Percentiles rank a stretch among this genome's conserved stretches.
phyloP scores from a whole-genome alignment of 1,284 basidiomycete genomes.

The Leccinum fallax region DNA sequence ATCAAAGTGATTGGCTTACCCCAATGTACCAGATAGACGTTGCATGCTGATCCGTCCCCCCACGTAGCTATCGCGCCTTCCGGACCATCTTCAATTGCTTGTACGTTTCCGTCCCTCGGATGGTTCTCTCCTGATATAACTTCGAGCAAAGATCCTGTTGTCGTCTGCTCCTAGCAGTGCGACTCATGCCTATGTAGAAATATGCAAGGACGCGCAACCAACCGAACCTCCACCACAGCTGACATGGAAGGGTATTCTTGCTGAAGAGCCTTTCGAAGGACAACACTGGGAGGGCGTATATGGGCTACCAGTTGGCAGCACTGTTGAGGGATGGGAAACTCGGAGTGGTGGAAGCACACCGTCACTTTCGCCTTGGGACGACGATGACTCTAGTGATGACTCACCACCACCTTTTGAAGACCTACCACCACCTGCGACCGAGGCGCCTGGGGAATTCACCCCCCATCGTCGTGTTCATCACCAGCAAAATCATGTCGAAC shows the following conservation, averaged over 20 bases:
- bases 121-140: slow-evolving; percentile 8
- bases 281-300: slow-evolving; percentile 75
- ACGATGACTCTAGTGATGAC: slow-evolving; percentile 36
- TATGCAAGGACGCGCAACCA: slow-evolving; percentile 52
- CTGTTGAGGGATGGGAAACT: slow-evolving; percentile 45
- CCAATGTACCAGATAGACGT: background rate
- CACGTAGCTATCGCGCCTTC: slow-evolving; percentile 55
- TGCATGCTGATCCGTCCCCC: slow-evolving; percentile 10
- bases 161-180: slow-evolving; percentile 50
- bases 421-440: slow-evolving; percentile 42
- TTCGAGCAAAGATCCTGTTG: slow-evolving; percentile 49
- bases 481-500: slow-evolving; percentile 47
- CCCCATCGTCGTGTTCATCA: slow-evolving; percentile 20
- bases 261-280: slow-evolving; percentile 76
- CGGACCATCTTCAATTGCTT: slow-evolving; percentile 70
- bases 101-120: slow-evolving; percentile 42
- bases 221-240: slow-evolving; percentile 42
- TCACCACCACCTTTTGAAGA: slow-evolving; percentile 21
- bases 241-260: slow-evolving; percentile 75
- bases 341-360: slow-evolving; percentile 44
- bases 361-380: slow-evolving; percentile 51
- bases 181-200: slow-evolving; percentile 53
- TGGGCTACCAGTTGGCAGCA: slow-evolving; percentile 46
- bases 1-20: slow-evolving; percentile 49
- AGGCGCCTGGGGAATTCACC: slow-evolving; percentile 7